These are phyloP conservation scores for Parathielavia hyrcaniae DNA, from an alignment of 495 filamentous ascomycete genomes.

Conservation along the genomic window DNA sequence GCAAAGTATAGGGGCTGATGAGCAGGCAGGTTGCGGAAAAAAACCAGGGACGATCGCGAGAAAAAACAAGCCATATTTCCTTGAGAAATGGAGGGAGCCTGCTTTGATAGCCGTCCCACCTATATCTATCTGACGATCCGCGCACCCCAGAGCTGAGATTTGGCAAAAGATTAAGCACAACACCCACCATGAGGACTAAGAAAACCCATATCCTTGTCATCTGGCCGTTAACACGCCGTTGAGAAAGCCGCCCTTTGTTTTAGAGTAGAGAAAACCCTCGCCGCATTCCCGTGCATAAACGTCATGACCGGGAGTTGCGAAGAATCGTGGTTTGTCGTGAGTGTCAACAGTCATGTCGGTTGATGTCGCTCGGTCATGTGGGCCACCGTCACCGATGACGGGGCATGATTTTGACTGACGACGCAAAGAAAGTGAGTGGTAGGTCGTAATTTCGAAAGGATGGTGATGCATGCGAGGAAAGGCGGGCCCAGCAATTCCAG, in stretches of 20 bases:
- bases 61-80: conserved; percentile 5
- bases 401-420: not conserved
- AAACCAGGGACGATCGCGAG: conserved; percentile 8
- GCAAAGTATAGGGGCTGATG: not conserved
- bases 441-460: conserved; percentile 3
- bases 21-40: conserved; percentile 12
- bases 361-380: conserved; percentile 7
- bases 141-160: conserved; percentile 10
- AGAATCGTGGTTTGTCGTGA: conserved; percentile 14
- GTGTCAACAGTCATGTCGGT: conserved; percentile 1
- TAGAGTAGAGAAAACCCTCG: conserved; percentile 13
- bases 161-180: conserved; percentile 12
- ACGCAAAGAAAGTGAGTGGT: conserved; percentile 2
- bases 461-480: conserved; percentile 5
- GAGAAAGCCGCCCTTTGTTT: conserved; percentile 6
- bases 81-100: not conserved
- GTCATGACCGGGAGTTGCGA: conserved; percentile 16
- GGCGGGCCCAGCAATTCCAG: not conserved
- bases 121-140: conserved; percentile 6
- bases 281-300: conserved; percentile 21
- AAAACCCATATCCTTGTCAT: conserved; percentile 13
- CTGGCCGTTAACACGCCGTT: not conserved
- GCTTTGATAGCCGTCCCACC: conserved; percentile 3
- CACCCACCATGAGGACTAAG: conserved; percentile 12
- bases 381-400: not conserved